These are phyloP conservation scores for Hemileccinum impolitum DNA, from an alignment of 768 basidiomycete genomes.

Conservation along the genomic window DNA sequence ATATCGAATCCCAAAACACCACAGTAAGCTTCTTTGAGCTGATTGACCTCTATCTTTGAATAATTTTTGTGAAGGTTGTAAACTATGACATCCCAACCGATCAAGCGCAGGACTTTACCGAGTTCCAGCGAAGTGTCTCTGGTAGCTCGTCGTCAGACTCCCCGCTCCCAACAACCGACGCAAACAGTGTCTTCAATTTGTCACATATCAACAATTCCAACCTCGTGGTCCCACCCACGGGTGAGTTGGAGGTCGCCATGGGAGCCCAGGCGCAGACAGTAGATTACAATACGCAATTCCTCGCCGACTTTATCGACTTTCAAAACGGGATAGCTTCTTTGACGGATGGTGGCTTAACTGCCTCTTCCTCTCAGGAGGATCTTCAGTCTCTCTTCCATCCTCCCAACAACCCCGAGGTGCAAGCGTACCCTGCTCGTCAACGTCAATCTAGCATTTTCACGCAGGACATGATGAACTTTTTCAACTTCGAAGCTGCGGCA, in stretches of 20 bases:
- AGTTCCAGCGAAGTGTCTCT: conserved; percentile 1
- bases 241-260: conserved; percentile 34
- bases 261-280: background rate
- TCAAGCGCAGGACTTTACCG: conserved; percentile 5
- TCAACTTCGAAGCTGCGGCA: conserved; percentile 35
- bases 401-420: conserved; percentile 10
- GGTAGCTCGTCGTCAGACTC: conserved; percentile 16
- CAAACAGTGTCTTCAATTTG: conserved; percentile 33
- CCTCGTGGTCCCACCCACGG: conserved; percentile 31
- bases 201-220: conserved; percentile 25
- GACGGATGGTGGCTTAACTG: background rate
- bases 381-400: conserved; percentile 20
- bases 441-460: conserved; percentile 23
- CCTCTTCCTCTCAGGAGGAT: conserved; percentile 15
- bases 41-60: background rate
- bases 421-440: conserved; percentile 13
- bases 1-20: conserved; percentile 1
- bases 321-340: background rate
- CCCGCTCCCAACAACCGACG: conserved; percentile 29
- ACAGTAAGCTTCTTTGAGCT: conserved; percentile 8
- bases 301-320: too few relatives aligned
- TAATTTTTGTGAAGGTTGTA: conserved; percentile 7
- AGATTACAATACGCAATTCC: too few relatives aligned
- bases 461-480: conserved; percentile 35
- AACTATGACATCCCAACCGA: conserved; percentile 13